These are phyloP conservation scores for Pluteus cervinus DNA, from an alignment of 768 basidiomycete species.

Conservation along the genomic window DNA sequence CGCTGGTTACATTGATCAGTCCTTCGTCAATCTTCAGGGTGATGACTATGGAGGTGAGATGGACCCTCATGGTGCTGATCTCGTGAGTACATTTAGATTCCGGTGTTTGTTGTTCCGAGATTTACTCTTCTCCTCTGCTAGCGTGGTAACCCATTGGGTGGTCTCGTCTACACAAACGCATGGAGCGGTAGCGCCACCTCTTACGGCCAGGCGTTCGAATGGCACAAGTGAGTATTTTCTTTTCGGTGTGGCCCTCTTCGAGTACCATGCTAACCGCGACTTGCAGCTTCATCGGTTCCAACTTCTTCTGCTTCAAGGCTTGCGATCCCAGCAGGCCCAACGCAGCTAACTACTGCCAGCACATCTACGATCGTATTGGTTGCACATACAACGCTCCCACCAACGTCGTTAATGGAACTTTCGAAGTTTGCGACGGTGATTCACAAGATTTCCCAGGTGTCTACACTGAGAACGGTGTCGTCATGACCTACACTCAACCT, in stretches of 20 bases:
- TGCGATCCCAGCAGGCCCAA: slow-evolving; percentile 57
- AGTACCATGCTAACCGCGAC: slow-evolving; percentile 1
- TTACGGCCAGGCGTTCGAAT: slow-evolving; percentile 54
- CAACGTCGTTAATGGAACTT: slow-evolving; percentile 48
- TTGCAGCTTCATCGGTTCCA: slow-evolving; percentile 63
- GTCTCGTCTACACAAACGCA: slow-evolving; percentile 56
- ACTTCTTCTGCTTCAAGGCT: slow-evolving; percentile 62
- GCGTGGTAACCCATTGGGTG: slow-evolving; percentile 81
- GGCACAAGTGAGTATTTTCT: slow-evolving; percentile 49
- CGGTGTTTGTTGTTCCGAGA: background rate
- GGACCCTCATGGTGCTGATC: slow-evolving; percentile 70
- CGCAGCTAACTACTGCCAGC: slow-evolving; percentile 53
- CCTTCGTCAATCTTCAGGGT: slow-evolving; percentile 39
- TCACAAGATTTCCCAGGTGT: slow-evolving; percentile 56
- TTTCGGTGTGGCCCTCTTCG: background rate
- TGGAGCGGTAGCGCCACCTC: slow-evolving; percentile 37
- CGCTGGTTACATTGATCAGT: slow-evolving; percentile 61
- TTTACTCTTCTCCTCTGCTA: slow-evolving; percentile 19
- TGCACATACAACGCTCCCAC: slow-evolving; percentile 70
- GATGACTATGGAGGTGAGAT: slow-evolving; percentile 72
- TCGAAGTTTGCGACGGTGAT: slow-evolving; percentile 64
- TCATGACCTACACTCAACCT: slow-evolving; percentile 39
- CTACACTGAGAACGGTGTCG: slow-evolving; percentile 30
- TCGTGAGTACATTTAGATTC: slow-evolving; percentile 14
- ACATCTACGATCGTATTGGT: slow-evolving; percentile 73